These are phyloP conservation scores for Pouteria campechiana DNA, from an alignment of 179 eudicot species.

Conservation along the genomic window DNA sequence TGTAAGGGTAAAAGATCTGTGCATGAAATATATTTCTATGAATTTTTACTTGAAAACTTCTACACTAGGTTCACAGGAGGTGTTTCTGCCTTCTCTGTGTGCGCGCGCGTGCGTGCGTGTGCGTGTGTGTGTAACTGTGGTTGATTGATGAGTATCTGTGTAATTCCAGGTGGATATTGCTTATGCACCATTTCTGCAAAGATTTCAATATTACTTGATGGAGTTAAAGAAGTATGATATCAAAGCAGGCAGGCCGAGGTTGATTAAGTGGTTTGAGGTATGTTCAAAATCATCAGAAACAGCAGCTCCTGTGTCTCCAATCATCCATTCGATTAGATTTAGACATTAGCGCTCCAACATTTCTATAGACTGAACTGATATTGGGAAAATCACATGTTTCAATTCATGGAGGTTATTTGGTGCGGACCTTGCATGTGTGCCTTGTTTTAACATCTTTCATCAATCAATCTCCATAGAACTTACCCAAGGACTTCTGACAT, in stretches of 20 bases:
- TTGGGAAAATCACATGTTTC: background rate
- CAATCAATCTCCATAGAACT: background rate
- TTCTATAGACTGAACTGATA: too few relatives aligned
- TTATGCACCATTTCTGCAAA: constrained; percentile 72
- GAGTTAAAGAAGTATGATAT: constrained; percentile 58
- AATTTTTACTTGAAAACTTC: too few relatives aligned
- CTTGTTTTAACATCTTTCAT: background rate
- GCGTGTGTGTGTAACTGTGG: too few relatives aligned
- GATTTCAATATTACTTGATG: constrained; percentile 44
- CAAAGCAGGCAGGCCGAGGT: constrained; percentile 38
- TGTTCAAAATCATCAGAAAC: background rate
- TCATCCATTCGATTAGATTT: background rate
- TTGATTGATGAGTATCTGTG: too few relatives aligned
- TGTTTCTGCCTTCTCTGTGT: too few relatives aligned
- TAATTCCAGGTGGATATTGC: constrained; percentile 74
- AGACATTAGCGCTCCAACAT: too few relatives aligned
- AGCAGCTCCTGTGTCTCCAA: background rate
- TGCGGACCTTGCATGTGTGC: background rate
- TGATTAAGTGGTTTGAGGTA: constrained; percentile 71
- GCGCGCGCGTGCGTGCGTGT: too few relatives aligned
- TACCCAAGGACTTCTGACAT: too few relatives aligned
- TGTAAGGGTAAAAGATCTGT: too few relatives aligned
- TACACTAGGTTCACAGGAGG: too few relatives aligned
- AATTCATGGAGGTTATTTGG: background rate
- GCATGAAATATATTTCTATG: too few relatives aligned